Base-by-base conservation (phyloP, 129 eudicot genomes). In the Centaurea solstitialis region DNA sequence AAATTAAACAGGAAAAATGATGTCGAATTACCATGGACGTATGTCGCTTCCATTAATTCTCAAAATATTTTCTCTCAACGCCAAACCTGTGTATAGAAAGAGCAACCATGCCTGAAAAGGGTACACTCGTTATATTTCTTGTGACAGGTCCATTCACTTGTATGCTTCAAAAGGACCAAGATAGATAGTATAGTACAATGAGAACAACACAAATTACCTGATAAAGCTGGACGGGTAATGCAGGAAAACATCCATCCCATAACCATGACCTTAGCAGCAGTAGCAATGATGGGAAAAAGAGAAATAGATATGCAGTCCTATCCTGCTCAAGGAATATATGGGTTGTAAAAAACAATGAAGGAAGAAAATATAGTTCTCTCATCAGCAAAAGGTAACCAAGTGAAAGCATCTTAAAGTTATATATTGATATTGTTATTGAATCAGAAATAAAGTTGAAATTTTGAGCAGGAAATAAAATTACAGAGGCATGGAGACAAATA, bases 191-290 rank as follows among this genome's bases (percentile, higher is more conserved):
- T 4, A 38, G 59, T 65, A 26, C 0, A n/a, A 73, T 20, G 9
- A 35, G 6, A 4, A 53, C 5, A 70, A 20, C 26, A 30, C 5
- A 69, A 30, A 66, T 40, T 73, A 94, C 98, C 97, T 94, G 97
- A 87, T 94, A 94, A 53, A 94, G 90, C 66, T 94, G 98, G 72
- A 94, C 93, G 24, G 98, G 97, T 78, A 92, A 86, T 73, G 98
- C 97, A 15, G 98, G 97, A 76, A 94, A 86, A 84, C 98, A 94
- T 86, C 98, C 98, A 83, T 77, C 83, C 98, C 97, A 94, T 5
- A 89, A 74, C 47, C 82, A 87, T 22, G 91, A 83, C 88, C 94
- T 84, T 66, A 92, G 78, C 24, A 89, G 37, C 75, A 94, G 90
- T 82, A 94, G 83, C 80, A 91, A 81, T 59, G 95, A 87, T 0